Base-by-base conservation (phyloP, 2,329 filamentous ascomycete genomes). In the Dactylonectria estremocensis region DNA sequence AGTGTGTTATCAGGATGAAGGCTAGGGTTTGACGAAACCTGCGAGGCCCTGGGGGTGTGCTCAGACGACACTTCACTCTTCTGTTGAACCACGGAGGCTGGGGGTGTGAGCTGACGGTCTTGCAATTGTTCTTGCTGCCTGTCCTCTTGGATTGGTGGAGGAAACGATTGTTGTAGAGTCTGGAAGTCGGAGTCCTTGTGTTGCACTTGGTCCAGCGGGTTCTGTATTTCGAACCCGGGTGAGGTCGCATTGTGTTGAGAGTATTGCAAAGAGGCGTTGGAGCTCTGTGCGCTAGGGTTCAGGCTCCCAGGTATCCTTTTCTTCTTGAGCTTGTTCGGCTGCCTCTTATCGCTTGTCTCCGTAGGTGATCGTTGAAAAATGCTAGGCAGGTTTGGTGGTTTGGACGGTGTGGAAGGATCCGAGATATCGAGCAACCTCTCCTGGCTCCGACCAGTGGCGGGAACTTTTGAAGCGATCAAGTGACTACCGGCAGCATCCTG, bases 291-390 rank as follows among this genome's bases (percentile, higher is more conserved):
- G 78, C 95, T 98, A 20, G 91, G 92, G 73, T 94, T 95, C 22
- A 92, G 83, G 76, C 93, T 94, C 48, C 90, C 91, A 0, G 93
- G 91, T 62, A 93, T 84, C 69, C 91, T 87, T 81, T 94, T 97
- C 85, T 98, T 98, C 80, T 92, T 93, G 58, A 99, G 84, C 81
- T 98, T 97, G 77, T 97, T 98, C 0, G 95, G 94, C 77, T 92
- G 92, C 52, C 93, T 89, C 74, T 88, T 91, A 69, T 91, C 91
- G 43, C 83, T 87, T 18, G 84, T 87, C 22, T 82, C 80, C 0
- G 87, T 86, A 1, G 92, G 90, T 2, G 92, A 91, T 70, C 91
- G 88, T 75, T 92, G 88, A 76, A 97, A 92, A 43, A 97, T 83
- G 74, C 84, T 89, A 58, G 92, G 86, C 62, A 97, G 80, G 66